Evolutionary conservation across 2,329 filamentous ascomycete genomes (phyloP), one percentile per base, ranked within the genome.

Genomic region (Ascochyta fabae): DNA sequence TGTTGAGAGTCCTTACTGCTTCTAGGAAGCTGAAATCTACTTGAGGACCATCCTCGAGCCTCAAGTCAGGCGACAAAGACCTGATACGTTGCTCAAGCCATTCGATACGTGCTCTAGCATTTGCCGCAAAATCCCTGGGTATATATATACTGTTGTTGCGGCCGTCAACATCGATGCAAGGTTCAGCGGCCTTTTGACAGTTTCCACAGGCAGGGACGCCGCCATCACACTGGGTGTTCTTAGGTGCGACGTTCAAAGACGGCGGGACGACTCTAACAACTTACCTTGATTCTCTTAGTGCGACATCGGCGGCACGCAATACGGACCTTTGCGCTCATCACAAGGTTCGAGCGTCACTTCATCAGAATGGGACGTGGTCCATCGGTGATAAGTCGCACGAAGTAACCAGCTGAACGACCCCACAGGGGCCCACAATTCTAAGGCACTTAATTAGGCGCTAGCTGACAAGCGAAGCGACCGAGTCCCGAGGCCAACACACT

Each of bases 241-340:
- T 41, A 9, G 24, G 19, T 6, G 9, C 4, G 10, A 44, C 26
- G 22, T 10, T 19, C 19, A 19, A 19, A 19, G 19, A 19, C 19
- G 19, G 19, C 19, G 19, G 19, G 19, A 19, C 8, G 15, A 15
- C 26, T 33, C 4, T 9, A 7, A 31, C 41, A 12, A 44, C 45
- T 47, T 53, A 75, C 75, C 69, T 78, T 78, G 35, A 78, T 70
- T 27, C 74, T 71, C 40, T 75, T 70, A 3, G 61, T 58, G 31
- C 76, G 69, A 57, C 75, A 78, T 45, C 75, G 68, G 19, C 67
- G 69, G 53, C 75, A 78, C 4, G 76, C 76, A 26, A 77, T 59
- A 3, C 75, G 74, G 39, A 78, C 74, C 41, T 78, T 78, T 22
- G 45, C 22, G 29, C 27, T 58, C 50, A 58, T 58, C 33, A 19